Evolutionary conservation across 192 early-diverging fungal species (phyloP).

Genomic region (Podila minutissima): DNA sequence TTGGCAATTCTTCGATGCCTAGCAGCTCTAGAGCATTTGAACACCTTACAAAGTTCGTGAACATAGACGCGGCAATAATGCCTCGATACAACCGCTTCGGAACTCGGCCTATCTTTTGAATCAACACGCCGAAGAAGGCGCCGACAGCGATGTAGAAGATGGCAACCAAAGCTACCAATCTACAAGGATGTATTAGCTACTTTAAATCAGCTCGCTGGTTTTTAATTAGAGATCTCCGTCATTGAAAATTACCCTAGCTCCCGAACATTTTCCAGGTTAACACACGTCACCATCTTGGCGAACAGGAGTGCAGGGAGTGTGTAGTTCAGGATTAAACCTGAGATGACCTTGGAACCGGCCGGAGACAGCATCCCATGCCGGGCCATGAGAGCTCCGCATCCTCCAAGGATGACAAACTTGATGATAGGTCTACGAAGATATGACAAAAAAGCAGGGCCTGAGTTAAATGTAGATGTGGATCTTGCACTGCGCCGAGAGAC

Average conservation of each 20-base stretch:
- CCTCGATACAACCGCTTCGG: conserved; percentile 37
- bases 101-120: conserved; percentile 24
- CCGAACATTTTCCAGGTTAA: conserved; percentile 13
- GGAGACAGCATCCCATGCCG: conserved; percentile 37
- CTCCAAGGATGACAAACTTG: conserved; percentile 40
- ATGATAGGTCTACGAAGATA: conserved; percentile 29
- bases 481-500: too few relatives aligned
- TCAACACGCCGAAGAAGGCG: conserved; percentile 13
- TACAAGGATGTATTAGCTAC: neutral
- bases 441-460: neutral
- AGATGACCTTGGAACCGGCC: conserved; percentile 37
- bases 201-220: too few relatives aligned
- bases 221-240: neutral
- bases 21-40: too few relatives aligned
- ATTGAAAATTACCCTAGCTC: conserved; percentile 15
- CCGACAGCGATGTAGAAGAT: conserved; percentile 14
- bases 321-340: conserved; percentile 41
- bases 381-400: conserved; percentile 48
- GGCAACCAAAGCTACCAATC: conserved; percentile 20
- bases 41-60: conserved; percentile 37
- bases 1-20: too few relatives aligned
- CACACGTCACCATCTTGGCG: conserved; percentile 37
- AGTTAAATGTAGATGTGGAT: too few relatives aligned
- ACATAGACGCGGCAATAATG: conserved; percentile 44
- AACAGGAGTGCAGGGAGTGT: conserved; percentile 40